phyloP scores from a whole-genome alignment of 805 yeast genomes.

The Kodamaea hsintzibuensis region DNA sequence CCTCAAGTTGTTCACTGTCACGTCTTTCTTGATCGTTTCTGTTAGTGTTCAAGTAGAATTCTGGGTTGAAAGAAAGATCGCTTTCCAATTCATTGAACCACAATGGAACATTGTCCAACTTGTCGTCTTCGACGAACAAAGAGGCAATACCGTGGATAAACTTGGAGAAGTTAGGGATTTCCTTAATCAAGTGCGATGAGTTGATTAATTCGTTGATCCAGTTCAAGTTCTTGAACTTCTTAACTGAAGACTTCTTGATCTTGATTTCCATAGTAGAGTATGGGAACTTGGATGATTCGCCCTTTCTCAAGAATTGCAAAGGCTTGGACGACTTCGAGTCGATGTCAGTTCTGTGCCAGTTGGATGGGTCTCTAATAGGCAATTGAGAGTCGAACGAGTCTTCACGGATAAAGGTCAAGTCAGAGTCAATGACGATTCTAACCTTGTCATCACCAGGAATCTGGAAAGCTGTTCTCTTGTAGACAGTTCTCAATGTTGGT shows the following conservation, averaged over 20 bases:
- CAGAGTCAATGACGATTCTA: slow-evolving; percentile 87
- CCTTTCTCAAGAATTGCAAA: slow-evolving; percentile 72
- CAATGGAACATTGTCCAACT: slow-evolving; percentile 85
- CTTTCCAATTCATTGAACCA: slow-evolving; percentile 89
- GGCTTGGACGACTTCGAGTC: slow-evolving; percentile 76
- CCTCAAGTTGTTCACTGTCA: slow-evolving; percentile 8
- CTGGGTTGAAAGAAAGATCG: slow-evolving; percentile 21
- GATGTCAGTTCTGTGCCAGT: slow-evolving; percentile 92
- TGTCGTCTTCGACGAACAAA: slow-evolving; percentile 85
- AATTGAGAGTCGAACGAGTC: slow-evolving; percentile 81
- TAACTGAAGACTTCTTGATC: slow-evolving; percentile 38
- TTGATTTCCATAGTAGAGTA: slow-evolving; percentile 87
- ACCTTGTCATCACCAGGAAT: slow-evolving; percentile 96
- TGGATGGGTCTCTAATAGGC: slow-evolving; percentile 85
- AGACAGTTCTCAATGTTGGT: slow-evolving; percentile 84
- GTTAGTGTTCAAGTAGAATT: slow-evolving; percentile 13
- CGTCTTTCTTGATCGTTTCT: slow-evolving; percentile 11
- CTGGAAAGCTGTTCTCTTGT: slow-evolving; percentile 94
- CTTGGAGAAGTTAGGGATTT: slow-evolving; percentile 90
- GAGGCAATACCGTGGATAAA: slow-evolving; percentile 92
- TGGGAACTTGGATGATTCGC: slow-evolving; percentile 84
- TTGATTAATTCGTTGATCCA: slow-evolving; percentile 90
- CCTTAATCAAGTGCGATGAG: slow-evolving; percentile 77
- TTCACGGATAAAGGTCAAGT: slow-evolving; percentile 84
- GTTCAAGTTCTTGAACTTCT: slow-evolving; percentile 47